These are phyloP conservation scores for Pestalotiopsis sp. DNA, from an alignment of 2,329 filamentous ascomycete species.

Conservation along the genomic window DNA sequence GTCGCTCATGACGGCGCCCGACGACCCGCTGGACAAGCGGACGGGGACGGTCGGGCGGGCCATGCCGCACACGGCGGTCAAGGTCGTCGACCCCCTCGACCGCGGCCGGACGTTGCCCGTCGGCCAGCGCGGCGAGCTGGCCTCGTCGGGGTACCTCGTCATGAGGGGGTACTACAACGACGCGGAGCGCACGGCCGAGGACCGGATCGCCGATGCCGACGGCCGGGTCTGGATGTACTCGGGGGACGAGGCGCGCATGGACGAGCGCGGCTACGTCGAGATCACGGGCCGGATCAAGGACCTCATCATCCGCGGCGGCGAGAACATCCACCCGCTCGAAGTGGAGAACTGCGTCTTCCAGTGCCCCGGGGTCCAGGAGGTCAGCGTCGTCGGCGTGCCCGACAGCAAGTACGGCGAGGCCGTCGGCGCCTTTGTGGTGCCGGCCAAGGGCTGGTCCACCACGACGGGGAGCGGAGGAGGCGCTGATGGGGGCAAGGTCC, in stretches of 20 bases:
- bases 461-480: conserved; percentile 7
- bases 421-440: conserved; percentile 81
- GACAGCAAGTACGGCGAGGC: conserved; percentile 84
- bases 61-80: conserved; percentile 77
- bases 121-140: conserved; percentile 76
- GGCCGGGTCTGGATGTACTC: conserved; percentile 83
- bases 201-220: conserved; percentile 46
- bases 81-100: conserved; percentile 75
- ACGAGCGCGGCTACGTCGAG: conserved; percentile 77
- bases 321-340: conserved; percentile 95
- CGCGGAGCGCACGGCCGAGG: conserved; percentile 67
- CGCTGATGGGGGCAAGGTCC: conserved; percentile 22
- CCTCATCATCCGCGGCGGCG: conserved; percentile 89
- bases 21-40: conserved; percentile 73
- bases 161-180: conserved; percentile 94
- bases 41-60: conserved; percentile 77
- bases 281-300: conserved; percentile 93
- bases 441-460: conserved; percentile 38
- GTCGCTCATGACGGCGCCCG: conserved; percentile 78
- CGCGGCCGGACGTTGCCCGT: conserved; percentile 61
- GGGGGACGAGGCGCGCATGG: conserved; percentile 89
- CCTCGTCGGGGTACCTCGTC: conserved; percentile 80
- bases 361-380: conserved; percentile 72
- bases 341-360: conserved; percentile 85
- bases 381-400: conserved; percentile 80